Base-by-base conservation (phyloP, 257 asterid species). In the Scutellaria galericulata region DNA sequence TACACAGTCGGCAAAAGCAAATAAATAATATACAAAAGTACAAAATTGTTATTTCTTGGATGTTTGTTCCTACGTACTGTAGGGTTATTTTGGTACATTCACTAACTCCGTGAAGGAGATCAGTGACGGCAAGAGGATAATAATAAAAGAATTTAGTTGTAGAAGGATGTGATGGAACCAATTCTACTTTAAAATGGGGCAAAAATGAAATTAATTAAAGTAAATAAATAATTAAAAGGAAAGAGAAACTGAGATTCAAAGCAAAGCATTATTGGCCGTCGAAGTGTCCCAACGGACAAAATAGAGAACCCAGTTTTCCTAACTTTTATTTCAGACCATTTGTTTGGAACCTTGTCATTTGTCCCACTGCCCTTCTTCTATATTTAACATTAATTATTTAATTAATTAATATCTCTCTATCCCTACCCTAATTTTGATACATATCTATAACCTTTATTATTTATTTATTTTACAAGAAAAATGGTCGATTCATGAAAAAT, bases 211-310 rank as follows among this genome's bases (percentile, higher is more conserved):
- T 31, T 31, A 31, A 48, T 48, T 5, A 2, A 52, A 52, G 11
- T 6, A 7, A 44, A 5, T 18, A 56, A 18, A 56, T 24, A 56
- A n/a, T 62, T 7, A 9, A 9, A 7, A 18, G 4, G 10, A 9
- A 0, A n/a, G n/a, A 5, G 9, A 7, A 24, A 57, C 13, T 3
- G 15, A 10, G 51, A 68, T 59, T 75, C 52, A 41, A 66, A 74
- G 53, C 35, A 69, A 55, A 76, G 7, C 44, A 69, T 76, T 56
- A 71, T 71, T 66, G 41, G 74, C 78, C 78, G 78, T 70, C 72
- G 69, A 37, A 35, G 67, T 71, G 77, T 64, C 63, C 37, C 18
- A 61, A 61, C 41, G 44, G 75, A 46, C 73, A 53, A 68, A 64
- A 72, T 31, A 31, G 59, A 44, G 65, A 79, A 60, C 20, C 3